Base-by-base conservation (phyloP, 805 yeast genomes). In the Candida corydali region DNA sequence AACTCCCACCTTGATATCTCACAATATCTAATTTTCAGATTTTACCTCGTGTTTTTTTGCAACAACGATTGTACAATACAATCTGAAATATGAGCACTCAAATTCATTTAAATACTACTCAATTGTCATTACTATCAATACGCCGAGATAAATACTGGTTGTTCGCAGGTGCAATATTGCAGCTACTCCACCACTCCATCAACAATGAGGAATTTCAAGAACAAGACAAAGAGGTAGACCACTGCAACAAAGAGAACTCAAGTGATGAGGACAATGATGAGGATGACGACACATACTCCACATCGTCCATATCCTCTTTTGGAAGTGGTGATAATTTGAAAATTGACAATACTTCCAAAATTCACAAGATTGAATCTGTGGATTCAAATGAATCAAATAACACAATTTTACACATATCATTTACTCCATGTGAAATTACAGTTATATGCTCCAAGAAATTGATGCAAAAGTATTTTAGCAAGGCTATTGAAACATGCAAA, bases 371-470 rank as follows among this genome's bases (percentile, higher is more conserved):
- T 32, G 32, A 26, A 8, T 15, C 8, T 12, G 44, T 40, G 4
- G 52, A 48, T 16, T 47, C 47, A 2, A 52, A 50, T 12, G 55
- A 56, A 2, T 70, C 63, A 19, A 74, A 65, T 36, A 66, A 69
- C 22, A 50, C 52, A 34, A 78, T 80, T 50, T 73, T 77, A 48
- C 83, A 77, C 49, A 62, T 80, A 24, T 80, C 83, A 2, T 73
- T 75, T 47, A 76, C 83, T 1, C 81, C 82, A 0, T 53, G 61
- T n/a, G 86, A 80, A 47, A 73, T 81, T 42, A 78, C 85, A 0
- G 57, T 80, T 5, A 78, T 80, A 44, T 74, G 79, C 41, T 61
- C 78, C 1, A 52, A 61, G 2, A 44, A 46, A 5, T 41, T 66
- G n/a, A 63, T 75, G 38, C 45, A 55, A 1, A 42, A 44, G 16